These are phyloP conservation scores for Serendipita sp. DNA, from an alignment of 768 basidiomycete species.

Conservation along the genomic window DNA sequence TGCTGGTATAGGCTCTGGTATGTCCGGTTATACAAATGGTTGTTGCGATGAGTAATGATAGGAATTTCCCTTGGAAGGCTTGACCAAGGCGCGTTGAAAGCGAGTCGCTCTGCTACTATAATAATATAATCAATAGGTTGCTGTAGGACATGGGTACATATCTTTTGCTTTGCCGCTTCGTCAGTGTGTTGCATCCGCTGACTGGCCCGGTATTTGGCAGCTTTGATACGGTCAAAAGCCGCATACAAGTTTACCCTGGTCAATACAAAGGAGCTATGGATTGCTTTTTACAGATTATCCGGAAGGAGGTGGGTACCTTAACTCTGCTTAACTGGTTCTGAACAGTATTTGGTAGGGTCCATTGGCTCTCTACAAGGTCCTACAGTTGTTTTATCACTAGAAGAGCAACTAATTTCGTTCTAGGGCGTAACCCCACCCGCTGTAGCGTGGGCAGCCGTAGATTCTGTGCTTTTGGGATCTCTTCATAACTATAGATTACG, in stretches of 20 bases:
- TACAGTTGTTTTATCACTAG: neutral
- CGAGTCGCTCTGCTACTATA: neutral
- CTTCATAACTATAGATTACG: slow-evolving; percentile 58
- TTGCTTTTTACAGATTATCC: slow-evolving; percentile 37
- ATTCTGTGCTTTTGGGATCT: slow-evolving; percentile 51
- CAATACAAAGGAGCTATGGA: slow-evolving; percentile 47
- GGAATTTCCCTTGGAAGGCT: slow-evolving; percentile 5
- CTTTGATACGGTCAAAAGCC: slow-evolving; percentile 59
- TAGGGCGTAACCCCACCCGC: slow-evolving; percentile 51
- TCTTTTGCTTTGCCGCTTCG: neutral
- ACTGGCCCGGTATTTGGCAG: slow-evolving; percentile 18
- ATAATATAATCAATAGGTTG: slow-evolving; percentile 27
- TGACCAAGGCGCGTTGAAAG: slow-evolving; percentile 9
- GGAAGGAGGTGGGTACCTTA: slow-evolving; percentile 35
- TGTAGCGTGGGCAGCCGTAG: slow-evolving; percentile 56
- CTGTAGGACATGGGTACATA: slow-evolving; percentile 49
- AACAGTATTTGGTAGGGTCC: slow-evolving; percentile 27
- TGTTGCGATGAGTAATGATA: neutral
- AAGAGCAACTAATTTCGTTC: neutral
- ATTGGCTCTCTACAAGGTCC: slow-evolving; percentile 45
- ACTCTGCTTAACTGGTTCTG: neutral
- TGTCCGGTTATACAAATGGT: neutral
- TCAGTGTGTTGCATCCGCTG: slow-evolving; percentile 5
- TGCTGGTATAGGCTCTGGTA: slow-evolving; percentile 12
- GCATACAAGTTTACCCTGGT: slow-evolving; percentile 52